Conservation (phyloP, 1,284 basidiomycete genomes). For the Ustilago hordei region DNA sequence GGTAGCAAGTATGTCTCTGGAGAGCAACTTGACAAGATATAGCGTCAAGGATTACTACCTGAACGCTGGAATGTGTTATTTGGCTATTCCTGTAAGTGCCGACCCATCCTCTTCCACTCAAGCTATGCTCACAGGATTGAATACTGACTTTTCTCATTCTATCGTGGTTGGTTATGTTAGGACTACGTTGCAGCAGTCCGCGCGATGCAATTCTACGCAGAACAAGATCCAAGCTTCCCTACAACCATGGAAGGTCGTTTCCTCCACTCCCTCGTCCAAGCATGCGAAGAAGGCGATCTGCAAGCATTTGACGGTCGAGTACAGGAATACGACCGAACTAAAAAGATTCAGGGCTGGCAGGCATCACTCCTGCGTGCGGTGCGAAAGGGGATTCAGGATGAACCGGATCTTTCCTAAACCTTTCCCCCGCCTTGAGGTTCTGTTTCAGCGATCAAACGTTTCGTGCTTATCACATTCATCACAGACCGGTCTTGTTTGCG, state of each 20-base stretch:
- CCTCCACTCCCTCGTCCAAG: slow-evolving; percentile 64
- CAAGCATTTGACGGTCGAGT: slow-evolving; percentile 61
- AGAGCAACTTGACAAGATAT: slow-evolving; percentile 91
- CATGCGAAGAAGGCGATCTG: slow-evolving; percentile 64
- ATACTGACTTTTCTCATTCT: not conserved
- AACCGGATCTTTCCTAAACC: slow-evolving; percentile 65
- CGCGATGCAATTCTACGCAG: slow-evolving; percentile 68
- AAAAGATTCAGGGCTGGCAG: slow-evolving; percentile 65
- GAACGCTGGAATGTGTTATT: slow-evolving; percentile 84
- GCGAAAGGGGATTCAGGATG: slow-evolving; percentile 63
- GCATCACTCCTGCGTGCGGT: slow-evolving; percentile 62
- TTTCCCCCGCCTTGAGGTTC: not conserved
- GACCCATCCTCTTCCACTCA: slow-evolving; percentile 22
- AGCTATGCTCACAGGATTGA: not conserved
- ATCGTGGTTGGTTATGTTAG: slow-evolving; percentile 4
- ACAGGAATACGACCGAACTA: slow-evolving; percentile 66
- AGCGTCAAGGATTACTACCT: slow-evolving; percentile 99
- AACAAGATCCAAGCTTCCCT: slow-evolving; percentile 66
- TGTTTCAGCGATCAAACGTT: not conserved
- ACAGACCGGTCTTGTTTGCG: not conserved
- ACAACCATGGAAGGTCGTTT: slow-evolving; percentile 67
- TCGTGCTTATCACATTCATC: not conserved
- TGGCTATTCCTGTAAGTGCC: slow-evolving; percentile 83
- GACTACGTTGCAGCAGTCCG: slow-evolving; percentile 65
- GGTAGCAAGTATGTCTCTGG: slow-evolving; percentile 87